These are phyloP conservation scores for Torulaspora microellipsoides DNA, from an alignment of 805 yeast species.

Conservation along the genomic window DNA sequence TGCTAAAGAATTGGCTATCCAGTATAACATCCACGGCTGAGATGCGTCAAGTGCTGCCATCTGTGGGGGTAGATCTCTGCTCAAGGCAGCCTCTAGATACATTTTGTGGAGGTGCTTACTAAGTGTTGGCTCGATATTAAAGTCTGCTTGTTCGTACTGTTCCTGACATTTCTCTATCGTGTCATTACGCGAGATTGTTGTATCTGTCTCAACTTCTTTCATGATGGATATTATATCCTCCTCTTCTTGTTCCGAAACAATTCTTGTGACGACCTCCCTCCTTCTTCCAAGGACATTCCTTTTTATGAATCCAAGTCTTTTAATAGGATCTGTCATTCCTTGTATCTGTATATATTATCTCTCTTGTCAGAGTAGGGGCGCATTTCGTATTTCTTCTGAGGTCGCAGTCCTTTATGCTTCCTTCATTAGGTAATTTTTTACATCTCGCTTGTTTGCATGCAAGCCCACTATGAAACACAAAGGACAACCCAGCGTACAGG, in stretches of 20 bases:
- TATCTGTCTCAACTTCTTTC: slow-evolving; percentile 30
- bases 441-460: not conserved
- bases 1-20: slow-evolving; percentile 61
- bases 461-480: not conserved
- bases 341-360: too few species aligned
- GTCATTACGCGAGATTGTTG: slow-evolving; percentile 25
- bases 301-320: slow-evolving; percentile 14
- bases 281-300: slow-evolving; percentile 26
- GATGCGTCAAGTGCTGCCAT: slow-evolving; percentile 72
- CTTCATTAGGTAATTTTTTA: not conserved
- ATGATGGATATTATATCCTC: slow-evolving; percentile 16
- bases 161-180: slow-evolving; percentile 21
- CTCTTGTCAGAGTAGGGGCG: too few species aligned
- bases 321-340: slow-evolving; percentile 1
- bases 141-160: slow-evolving; percentile 7
- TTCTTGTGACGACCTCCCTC: slow-evolving; percentile 13
- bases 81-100: slow-evolving; percentile 42
- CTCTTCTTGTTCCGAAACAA: slow-evolving; percentile 24
- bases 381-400: too few species aligned
- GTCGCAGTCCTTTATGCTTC: not conserved
- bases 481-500: too few species aligned
- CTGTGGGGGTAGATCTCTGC: slow-evolving; percentile 44
- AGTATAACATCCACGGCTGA: slow-evolving; percentile 86
- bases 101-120: slow-evolving; percentile 37
- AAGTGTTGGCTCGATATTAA: slow-evolving; percentile 8